These are phyloP conservation scores for Arctostaphylos glauca DNA, from an alignment of 148 eudicot genomes.

Conservation along the genomic window DNA sequence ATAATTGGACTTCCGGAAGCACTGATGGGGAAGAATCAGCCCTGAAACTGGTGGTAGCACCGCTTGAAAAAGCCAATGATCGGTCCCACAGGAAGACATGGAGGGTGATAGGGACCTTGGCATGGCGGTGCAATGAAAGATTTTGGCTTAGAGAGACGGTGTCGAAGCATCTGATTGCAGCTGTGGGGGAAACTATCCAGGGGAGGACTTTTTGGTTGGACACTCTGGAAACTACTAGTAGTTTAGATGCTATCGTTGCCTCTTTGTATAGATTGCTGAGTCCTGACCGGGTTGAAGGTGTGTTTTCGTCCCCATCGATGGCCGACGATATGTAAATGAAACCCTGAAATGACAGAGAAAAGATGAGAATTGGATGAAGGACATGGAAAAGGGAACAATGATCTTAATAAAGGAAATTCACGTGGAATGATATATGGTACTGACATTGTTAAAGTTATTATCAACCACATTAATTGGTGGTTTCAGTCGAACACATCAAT, in stretches of 20 bases:
- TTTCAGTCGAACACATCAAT: background rate
- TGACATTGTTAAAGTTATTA: background rate
- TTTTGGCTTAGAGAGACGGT: constrained; percentile 82
- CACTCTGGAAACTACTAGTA: constrained; percentile 61
- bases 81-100: constrained; percentile 60
- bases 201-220: constrained; percentile 79
- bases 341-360: constrained; percentile 39
- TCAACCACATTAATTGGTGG: background rate
- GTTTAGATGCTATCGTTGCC: constrained; percentile 49
- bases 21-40: constrained; percentile 22
- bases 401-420: background rate
- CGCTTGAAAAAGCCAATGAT: constrained; percentile 18
- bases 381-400: background rate
- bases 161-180: constrained; percentile 75
- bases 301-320: constrained; percentile 43
- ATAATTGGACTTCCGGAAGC: constrained; percentile 18
- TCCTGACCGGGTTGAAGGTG: constrained; percentile 67
- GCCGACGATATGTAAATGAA: constrained; percentile 78
- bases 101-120: constrained; percentile 51
- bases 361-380: background rate
- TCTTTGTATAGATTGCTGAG: constrained; percentile 58
- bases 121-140: constrained; percentile 75
- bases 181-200: constrained; percentile 71
- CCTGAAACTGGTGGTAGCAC: constrained; percentile 22
- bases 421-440: no score